phyloP scores from a whole-genome alignment of 139 green algal genomes.

The Yamagishiella unicocca region DNA sequence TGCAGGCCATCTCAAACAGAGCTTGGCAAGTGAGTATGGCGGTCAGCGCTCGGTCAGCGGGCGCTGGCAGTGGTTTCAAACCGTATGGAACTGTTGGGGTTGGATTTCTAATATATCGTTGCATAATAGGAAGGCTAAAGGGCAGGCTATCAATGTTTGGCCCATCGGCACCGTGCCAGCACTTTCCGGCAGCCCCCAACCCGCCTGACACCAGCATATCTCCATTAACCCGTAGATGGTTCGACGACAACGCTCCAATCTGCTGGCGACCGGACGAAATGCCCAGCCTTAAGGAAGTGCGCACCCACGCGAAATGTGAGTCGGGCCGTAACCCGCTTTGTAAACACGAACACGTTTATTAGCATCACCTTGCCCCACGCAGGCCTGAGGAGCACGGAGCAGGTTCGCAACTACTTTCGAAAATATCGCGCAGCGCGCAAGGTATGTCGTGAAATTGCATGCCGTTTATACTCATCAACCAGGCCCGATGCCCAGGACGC shows the following conservation, averaged over 20 bases:
- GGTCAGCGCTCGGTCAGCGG: constrained; percentile 13
- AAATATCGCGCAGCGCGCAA: constrained; percentile 19
- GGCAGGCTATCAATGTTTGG: background rate
- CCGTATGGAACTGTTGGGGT: too few species aligned
- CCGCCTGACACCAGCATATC: background rate
- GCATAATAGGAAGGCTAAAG: too few species aligned
- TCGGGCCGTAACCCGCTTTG: background rate
- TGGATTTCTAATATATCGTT: too few species aligned
- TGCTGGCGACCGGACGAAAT: constrained; percentile 18
- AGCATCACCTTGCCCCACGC: background rate
- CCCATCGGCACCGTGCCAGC: background rate
- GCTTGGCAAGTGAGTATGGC: background rate
- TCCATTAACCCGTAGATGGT: constrained; percentile 1
- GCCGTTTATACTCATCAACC: background rate
- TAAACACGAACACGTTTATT: background rate
- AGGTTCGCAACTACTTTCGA: constrained; percentile 37
- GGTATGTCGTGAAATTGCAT: background rate
- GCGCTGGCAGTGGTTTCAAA: too few species aligned
- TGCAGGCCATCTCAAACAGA: constrained; percentile 13
- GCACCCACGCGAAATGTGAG: constrained; percentile 39
- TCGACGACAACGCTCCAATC: background rate
- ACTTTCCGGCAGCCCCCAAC: background rate
- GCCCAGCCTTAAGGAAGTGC: constrained; percentile 28
- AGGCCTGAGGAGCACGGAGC: constrained; percentile 30
- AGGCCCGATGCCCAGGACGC: too few species aligned